These are phyloP conservation scores for Botrytis deweyae DNA, from an alignment of 2,329 filamentous ascomycete species.

Conservation along the genomic window DNA sequence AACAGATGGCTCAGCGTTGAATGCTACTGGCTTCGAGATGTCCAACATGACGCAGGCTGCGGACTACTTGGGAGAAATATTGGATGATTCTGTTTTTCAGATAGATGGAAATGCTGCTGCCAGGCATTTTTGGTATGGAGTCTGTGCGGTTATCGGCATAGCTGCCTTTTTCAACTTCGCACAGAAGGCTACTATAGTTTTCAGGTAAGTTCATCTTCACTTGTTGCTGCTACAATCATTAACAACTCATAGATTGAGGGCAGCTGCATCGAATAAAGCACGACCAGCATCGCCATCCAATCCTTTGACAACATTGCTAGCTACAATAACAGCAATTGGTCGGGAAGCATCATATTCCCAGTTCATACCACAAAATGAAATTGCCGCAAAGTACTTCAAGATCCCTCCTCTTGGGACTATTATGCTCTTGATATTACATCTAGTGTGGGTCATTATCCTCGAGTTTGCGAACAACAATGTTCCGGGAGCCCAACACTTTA, in stretches of 20 bases:
- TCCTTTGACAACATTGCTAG: conserved; percentile 31
- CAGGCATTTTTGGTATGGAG: conserved; percentile 43
- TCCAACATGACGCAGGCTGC: conserved; percentile 41
- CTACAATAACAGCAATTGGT: conserved; percentile 39
- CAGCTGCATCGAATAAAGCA: conserved; percentile 38
- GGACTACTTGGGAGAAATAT: conserved; percentile 40
- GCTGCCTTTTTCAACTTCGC: conserved; percentile 39
- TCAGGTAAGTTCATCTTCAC: conserved; percentile 30
- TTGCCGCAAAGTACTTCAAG: conserved; percentile 24
- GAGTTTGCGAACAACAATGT: conserved; percentile 42
- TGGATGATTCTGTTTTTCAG: conserved; percentile 42
- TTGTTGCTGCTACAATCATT: background rate
- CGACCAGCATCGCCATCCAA: conserved; percentile 39
- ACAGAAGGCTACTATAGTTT: conserved; percentile 31
- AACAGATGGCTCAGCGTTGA: conserved; percentile 32
- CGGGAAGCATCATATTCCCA: conserved; percentile 41
- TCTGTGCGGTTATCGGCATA: conserved; percentile 40
- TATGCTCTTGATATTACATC: conserved; percentile 41
- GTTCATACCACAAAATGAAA: conserved; percentile 31
- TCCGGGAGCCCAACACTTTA: conserved; percentile 32
- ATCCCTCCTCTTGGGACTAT: conserved; percentile 40
- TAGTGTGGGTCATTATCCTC: conserved; percentile 43
- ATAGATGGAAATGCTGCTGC: conserved; percentile 41
- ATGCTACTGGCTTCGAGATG: conserved; percentile 41
- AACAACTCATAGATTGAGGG: conserved; percentile 36